Evolutionary conservation across 106 monocot genomes (phyloP), one percentile per base, ranked within the genome.

Genomic region (Iris macrosiphon): DNA sequence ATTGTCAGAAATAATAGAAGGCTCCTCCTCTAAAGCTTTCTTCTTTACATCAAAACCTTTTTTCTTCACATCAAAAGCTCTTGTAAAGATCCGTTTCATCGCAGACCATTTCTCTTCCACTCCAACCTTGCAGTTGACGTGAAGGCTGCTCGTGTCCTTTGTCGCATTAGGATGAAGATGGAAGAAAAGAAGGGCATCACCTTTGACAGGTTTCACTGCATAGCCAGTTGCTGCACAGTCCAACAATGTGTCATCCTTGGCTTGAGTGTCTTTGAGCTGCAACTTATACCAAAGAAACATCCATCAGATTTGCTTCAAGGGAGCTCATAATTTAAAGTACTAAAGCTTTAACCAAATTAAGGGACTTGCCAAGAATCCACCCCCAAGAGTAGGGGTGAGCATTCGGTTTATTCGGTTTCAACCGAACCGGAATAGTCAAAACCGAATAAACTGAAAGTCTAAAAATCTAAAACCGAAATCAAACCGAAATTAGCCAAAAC

Each of bases 91-190:
- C 68, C 68, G 43, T 68, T 85, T 90, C 28, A 45, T 69, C 5
- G 78, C 89, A 3, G 62, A 34, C 89, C 84, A 90, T 61, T 78
- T 84, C 43, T 72, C 75, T 30, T 84, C 84, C 23, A 75, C 74
- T 6, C 75, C 64, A 41, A 85, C 84, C 21, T 14, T 25, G 28
- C 84, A 90, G 11, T 35, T 59, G 3, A 63, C 59, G 40, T 72
- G 77, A 15, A 78, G 37, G 56, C 89, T 90, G 22, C 65, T 58
- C 29, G 72, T 57, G 19, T 90, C 84, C 0, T 10, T 19, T 21
- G 74, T 67, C 9, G 65, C 71, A 65, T 90, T 61, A 7, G 49
- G 71, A 72, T 78, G 74, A 43, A 80, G 71, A 70, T 70, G 77
- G 75, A 84, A 90, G 12, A 78, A 15, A 16, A 89, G 64, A 45